Evolutionary conservation across 192 early-diverging fungal genomes (phyloP).

Genomic region (Coemansia sp.): DNA sequence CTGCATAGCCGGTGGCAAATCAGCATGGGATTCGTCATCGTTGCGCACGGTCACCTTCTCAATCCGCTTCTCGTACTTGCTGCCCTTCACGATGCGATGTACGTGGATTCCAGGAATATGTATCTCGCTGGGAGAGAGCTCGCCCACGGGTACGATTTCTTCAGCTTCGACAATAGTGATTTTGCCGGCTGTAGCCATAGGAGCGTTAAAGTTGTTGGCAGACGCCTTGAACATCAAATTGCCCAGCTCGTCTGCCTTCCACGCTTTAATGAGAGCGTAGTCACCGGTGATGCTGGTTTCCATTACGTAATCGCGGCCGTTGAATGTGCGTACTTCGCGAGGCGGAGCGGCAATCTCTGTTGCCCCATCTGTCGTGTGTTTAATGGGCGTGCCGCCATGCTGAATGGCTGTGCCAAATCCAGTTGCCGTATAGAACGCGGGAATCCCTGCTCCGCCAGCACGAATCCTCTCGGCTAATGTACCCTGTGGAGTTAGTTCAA

Average conservation of each 20-base stretch:
- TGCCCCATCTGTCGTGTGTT: conserved; percentile 58
- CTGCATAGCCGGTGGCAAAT: conserved; percentile 53
- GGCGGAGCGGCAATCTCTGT: conserved; percentile 61
- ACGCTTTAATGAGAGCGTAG: conserved; percentile 80
- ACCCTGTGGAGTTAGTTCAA: conserved; percentile 77
- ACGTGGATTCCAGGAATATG: conserved; percentile 77
- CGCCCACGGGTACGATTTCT: conserved; percentile 73
- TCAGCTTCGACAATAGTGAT: conserved; percentile 83
- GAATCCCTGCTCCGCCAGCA: conserved; percentile 78
- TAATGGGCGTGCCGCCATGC: conserved; percentile 74
- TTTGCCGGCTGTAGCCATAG: conserved; percentile 74
- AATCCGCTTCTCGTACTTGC: conserved; percentile 72
- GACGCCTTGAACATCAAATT: conserved; percentile 74
- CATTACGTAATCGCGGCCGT: conserved; percentile 70
- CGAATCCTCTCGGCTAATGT: conserved; percentile 76
- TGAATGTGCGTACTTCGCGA: conserved; percentile 67
- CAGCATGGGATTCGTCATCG: conserved; percentile 2
- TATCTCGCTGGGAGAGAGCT: conserved; percentile 69
- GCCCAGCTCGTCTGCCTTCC: conserved; percentile 77
- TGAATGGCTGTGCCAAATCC: conserved; percentile 72
- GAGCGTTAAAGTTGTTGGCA: conserved; percentile 78
- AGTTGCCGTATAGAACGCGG: conserved; percentile 72
- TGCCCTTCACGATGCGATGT: conserved; percentile 71
- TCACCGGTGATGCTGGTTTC: conserved; percentile 80
- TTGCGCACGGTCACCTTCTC: conserved; percentile 63